Evolutionary conservation across 352 stramenopile genomes (phyloP), one percentile per base, ranked within the genome.

Genomic region (Phytophthora macrochlamydospora): DNA sequence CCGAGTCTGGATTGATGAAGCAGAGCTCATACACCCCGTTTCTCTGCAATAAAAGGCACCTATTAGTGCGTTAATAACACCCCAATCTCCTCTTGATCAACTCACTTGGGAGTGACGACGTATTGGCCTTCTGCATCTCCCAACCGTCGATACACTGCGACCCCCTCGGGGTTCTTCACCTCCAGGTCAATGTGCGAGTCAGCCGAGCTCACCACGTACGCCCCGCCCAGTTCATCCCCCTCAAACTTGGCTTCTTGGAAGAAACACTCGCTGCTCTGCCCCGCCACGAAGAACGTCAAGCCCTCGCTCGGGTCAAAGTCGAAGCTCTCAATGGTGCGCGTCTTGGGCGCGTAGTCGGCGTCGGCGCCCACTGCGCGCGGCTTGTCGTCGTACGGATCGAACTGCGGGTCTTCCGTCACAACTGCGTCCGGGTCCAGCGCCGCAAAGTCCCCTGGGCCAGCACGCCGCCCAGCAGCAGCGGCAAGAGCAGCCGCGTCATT

Each of bases 231-330:
- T 29, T 84, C 72, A 45, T 94, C 86, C 9, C 69, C 81, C 32
- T 84, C 73, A 31, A 79, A 83, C 67, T 92, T 94, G 51, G 71
- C 80, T 65, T 94, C 78, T 56, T 92, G 76, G 56, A 76, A 94
- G 58, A 91, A 94, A 40, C 86, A 94, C 52, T 78, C 71, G 43
- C 72, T 64, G 30, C 73, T 69, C 32, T 60, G 40, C 29, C 67
- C 65, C 11, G 61, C 71, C 51, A 94, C 82, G 59, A 76, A 89
- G 74, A 94, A 94, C 28, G 83, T 92, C 49, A 94, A 63, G 1
- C 86, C 86, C 55, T 94, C 83, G 59, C 83, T 92, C 59, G 86
- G 86, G 51, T 94, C 86, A 56, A 94, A 94, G 69, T 94, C 86
- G 49, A 92, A 94, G 13, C 65, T 68, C 59, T 90, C 81, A 11